Evolutionary conservation across 176 grass and related monocot genomes (phyloP).

Genomic region (Carex myosuroides): DNA sequence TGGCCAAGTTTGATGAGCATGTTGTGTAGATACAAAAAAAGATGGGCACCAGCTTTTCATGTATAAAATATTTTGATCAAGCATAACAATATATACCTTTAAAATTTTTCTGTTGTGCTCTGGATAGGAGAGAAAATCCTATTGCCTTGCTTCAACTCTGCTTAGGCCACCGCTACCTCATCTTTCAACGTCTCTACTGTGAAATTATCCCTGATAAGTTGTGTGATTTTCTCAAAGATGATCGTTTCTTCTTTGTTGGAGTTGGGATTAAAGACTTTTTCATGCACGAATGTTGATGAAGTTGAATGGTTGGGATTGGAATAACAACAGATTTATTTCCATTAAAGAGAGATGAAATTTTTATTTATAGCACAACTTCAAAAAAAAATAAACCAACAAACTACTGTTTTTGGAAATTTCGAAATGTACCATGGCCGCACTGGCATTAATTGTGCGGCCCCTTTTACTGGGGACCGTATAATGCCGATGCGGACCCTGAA

Average conservation of each 20-base stretch:
- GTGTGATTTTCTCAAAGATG: slow-evolving; percentile 12
- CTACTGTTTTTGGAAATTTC: no score
- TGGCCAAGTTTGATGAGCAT: slow-evolving; percentile 32
- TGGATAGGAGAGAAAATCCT: no score
- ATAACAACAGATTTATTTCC: no score
- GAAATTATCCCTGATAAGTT: slow-evolving; percentile 27
- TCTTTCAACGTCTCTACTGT: slow-evolving; percentile 42
- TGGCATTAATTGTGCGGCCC: no score
- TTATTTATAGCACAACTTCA: no score
- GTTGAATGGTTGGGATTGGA: no score
- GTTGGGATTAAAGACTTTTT: slow-evolving; percentile 21
- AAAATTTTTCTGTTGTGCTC: not conserved
- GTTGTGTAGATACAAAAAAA: not conserved
- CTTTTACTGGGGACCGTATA: no score
- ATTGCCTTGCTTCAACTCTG: slow-evolving; percentile 48
- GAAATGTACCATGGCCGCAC: no score
- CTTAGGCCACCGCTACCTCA: slow-evolving; percentile 32
- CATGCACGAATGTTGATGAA: no score
- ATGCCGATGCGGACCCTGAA: no score
- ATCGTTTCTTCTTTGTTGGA: slow-evolving; percentile 32
- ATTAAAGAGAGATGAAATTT: no score
- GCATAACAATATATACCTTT: not conserved
- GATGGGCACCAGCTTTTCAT: not conserved
- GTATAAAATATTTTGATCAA: not conserved
- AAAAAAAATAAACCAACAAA: no score